Base-by-base conservation (phyloP, 2,329 filamentous ascomycete genomes). In the Erysiphe pisi region DNA sequence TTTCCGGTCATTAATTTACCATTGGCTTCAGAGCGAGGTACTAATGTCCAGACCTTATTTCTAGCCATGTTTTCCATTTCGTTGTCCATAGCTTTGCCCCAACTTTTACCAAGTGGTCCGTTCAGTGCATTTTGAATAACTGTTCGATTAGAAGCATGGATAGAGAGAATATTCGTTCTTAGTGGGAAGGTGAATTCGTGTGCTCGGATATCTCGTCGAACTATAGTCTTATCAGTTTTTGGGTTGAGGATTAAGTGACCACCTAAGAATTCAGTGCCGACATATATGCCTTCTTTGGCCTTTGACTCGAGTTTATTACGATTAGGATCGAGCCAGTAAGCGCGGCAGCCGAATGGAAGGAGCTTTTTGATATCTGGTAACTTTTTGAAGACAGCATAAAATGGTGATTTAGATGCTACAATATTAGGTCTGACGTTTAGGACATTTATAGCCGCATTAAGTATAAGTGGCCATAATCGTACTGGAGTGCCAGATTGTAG, bases 1-100 rank as follows among this genome's bases (percentile, higher is more conserved):
- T 65, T 28, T 65, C 61, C 61, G 28, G 61, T 65, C 61, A 65
- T 65, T 20, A 65, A 22, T 65, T 65, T 65, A 22, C 36, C 65
- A 36, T 70, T 70, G 12, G 65, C 65, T 43, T 70, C 36, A 25
- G 65, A 20, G 25, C 65, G 65, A 16, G 36, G 65, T 12, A 70
- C 65, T 43, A 70, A 70, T 7, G 25, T 40, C 65, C 65, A 43
- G 11, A 70, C 28, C 25, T 70, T 70, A 70, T 70, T 70, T 36
- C 65, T 14, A 8, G 25, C 40, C 36, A 70, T 43, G 40, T 70
- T 70, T 36, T 70, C 65, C 25, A 70, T 70, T 70, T 63, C 58
- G 11, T 22, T 28, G 25, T 63, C 25, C 58, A 63, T 12, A n/a
- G 58, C 58, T 9, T 28, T n/a, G 25, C 11, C 25, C 58, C 18